Percentiles rank a stretch among this genome's conserved stretches.
phyloP scores from a whole-genome alignment of 345 rosid genomes.

The Bruguiera gymnorhiza region DNA sequence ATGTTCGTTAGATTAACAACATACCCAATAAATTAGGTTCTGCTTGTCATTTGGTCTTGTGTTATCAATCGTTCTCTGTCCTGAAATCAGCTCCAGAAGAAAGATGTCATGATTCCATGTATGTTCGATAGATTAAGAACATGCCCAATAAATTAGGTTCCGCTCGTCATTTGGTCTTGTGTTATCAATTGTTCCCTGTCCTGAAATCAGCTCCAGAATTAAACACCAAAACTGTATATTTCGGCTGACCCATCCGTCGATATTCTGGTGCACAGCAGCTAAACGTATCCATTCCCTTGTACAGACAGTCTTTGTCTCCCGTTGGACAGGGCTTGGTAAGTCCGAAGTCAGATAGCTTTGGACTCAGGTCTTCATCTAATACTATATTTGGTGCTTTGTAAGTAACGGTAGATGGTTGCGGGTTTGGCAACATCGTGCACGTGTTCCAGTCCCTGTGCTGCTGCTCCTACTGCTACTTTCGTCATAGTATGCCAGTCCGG shows the following conservation, averaged over 20 bases:
- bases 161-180: constrained; percentile 42
- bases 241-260: constrained; percentile 48
- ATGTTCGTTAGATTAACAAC: not conserved
- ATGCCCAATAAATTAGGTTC: constrained; percentile 49
- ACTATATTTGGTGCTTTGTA: constrained; percentile 51
- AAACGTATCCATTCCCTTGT: constrained; percentile 61
- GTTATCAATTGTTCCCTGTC: constrained; percentile 45
- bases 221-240: constrained; percentile 53
- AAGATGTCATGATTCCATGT: not conserved
- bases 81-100: constrained; percentile 46
- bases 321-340: constrained; percentile 58
- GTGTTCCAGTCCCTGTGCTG: constrained; percentile 48
- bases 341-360: constrained; percentile 57
- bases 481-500: constrained; percentile 49
- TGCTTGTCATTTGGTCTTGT: constrained; percentile 42
- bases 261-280: constrained; percentile 58
- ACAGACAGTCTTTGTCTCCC: constrained; percentile 45
- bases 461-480: constrained; percentile 48
- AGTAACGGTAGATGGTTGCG: constrained; percentile 48
- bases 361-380: constrained; percentile 44
- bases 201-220: constrained; percentile 47
- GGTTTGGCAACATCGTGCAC: constrained; percentile 46
- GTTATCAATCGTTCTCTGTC: constrained; percentile 45
- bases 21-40: constrained; percentile 49
- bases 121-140: not conserved